A percentile compares a stretch with the other conserved stretches of the same genome.
Conservation (phyloP, 371 early-diverging fungal species). For the Neoconidiobolus thromboides region DNA sequence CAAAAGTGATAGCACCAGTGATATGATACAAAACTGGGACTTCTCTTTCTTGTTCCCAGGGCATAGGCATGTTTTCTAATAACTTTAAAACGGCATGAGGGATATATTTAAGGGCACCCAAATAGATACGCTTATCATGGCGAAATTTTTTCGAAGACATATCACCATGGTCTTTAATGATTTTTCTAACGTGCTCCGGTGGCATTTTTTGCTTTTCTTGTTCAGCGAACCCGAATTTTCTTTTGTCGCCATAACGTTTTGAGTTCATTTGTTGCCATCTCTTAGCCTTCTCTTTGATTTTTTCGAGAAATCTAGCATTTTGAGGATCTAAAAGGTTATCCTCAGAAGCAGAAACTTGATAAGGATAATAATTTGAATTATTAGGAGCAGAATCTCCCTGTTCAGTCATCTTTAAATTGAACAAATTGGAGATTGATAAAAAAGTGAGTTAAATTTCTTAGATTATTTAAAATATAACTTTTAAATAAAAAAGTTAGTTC, state of each 20-base stretch:
- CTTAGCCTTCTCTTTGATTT: conserved; percentile 50
- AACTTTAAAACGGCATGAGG: conserved; percentile 97
- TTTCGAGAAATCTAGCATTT: conserved; percentile 11
- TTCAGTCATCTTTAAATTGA: too few relatives aligned
- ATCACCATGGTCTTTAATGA: conserved; percentile 96
- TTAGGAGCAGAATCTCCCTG: too few relatives aligned
- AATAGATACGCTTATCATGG: conserved; percentile 90
- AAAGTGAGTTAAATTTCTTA: too few relatives aligned
- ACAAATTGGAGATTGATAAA: too few relatives aligned
- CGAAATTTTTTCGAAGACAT: conserved; percentile 93
- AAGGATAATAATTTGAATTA: too few relatives aligned
- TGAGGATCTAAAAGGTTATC: too few relatives aligned
- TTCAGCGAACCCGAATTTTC: conserved; percentile 65
- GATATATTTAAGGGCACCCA: conserved; percentile 94
- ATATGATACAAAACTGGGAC: conserved; percentile 96
- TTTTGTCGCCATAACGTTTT: conserved; percentile 80
- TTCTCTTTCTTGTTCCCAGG: conserved; percentile 96
- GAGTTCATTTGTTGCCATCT: conserved; percentile 85
- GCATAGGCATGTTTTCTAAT: conserved; percentile 98
- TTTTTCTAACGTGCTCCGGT: conserved; percentile 89
- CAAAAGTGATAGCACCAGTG: conserved; percentile 96
- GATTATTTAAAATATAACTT: too few relatives aligned
- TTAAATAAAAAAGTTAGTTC: too few relatives aligned
- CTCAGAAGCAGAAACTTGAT: too few relatives aligned
- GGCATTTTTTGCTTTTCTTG: conserved; percentile 89